These are phyloP conservation scores for Aegilops speltoides DNA, from an alignment of 176 grass and related monocot genomes.

Conservation along the genomic window DNA sequence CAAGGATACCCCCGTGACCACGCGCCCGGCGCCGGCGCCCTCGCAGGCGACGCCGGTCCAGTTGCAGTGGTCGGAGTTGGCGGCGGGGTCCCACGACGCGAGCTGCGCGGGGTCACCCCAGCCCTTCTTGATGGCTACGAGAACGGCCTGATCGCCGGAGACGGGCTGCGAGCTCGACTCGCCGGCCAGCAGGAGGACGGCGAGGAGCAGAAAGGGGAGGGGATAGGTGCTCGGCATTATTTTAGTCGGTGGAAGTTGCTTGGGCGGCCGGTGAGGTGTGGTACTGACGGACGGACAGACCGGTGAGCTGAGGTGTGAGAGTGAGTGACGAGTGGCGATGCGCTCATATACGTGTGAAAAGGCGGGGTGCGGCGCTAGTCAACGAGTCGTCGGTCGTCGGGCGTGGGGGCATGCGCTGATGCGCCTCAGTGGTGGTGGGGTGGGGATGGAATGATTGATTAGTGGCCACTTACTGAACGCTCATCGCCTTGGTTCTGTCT, in stretches of 20 bases:
- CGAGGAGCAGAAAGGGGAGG: not conserved
- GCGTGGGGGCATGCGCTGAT: not conserved
- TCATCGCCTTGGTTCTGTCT: not conserved
- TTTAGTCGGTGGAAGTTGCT: not conserved
- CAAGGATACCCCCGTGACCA: constrained; percentile 34
- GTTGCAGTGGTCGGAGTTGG: constrained; percentile 37
- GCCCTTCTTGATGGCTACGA: not conserved
- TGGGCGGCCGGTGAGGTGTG: not conserved
- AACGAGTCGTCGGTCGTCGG: constrained; percentile 14
- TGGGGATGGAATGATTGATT: not conserved
- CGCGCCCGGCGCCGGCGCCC: not conserved
- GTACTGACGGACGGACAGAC: too few species aligned
- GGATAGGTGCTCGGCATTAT: constrained; percentile 10
- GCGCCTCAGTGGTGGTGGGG: not conserved
- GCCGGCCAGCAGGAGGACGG: constrained; percentile 26
- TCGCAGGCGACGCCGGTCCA: not conserved
- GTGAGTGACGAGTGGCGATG: not conserved
- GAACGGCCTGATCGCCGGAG: not conserved
- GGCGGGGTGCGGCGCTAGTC: not conserved
- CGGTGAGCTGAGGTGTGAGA: not conserved
- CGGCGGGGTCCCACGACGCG: constrained; percentile 50
- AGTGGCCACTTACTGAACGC: not conserved
- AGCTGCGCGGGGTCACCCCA: not conserved
- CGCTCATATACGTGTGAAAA: constrained; percentile 30
- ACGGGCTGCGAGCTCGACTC: not conserved